Evolutionary conservation across 352 stramenopile genomes (phyloP), one percentile per base, ranked within the genome.

Genomic region (Globisporangium paddicum): DNA sequence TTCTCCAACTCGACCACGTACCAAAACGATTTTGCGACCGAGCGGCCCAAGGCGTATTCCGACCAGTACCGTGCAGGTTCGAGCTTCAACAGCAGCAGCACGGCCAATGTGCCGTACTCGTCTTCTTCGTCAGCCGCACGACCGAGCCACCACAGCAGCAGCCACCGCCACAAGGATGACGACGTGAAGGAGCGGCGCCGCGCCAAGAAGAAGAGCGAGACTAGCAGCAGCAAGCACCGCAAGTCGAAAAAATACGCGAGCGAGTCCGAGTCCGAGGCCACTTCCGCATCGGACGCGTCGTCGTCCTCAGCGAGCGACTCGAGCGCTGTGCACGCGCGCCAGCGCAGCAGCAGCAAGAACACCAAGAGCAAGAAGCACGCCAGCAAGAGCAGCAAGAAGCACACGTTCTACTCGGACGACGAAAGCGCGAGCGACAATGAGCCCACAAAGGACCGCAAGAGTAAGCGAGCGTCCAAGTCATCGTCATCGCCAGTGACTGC

Each of bases 21-120:
- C 58, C 79, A 89, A 61, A 89, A 89, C 55, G 79, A 89, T 60
- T 89, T 89, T 69, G 77, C 71, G 1, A 86, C 75, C 1, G 73
- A 87, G 64, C 70, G 79, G 49, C 79, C 79, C 0, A 76, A 74
- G 28, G 49, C 71, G 19, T 89, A 86, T 62, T 74, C 72, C 21
- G 79, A 89, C 50, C 25, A 38, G 32, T 41, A 42, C 52, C 13
- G 55, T 25, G 46, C 34, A 16, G 30, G 13, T 16, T 6, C 10
- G 46, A 58, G 37, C 34, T 30, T 48, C 30, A 19, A 48, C 23
- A 60, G 52, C 35, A 59, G 42, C 46, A 60, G 18, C 46, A 52
- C 58, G 30, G 23, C 42, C 44, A 47, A 28, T 41, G 19, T 18
- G 18, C 30, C 46, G 10, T 64, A 74, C 26, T 55, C 55, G 40